phyloP scores from a whole-genome alignment of 2,329 filamentous ascomycete genomes.

The Raffaelea ambrosiae region DNA sequence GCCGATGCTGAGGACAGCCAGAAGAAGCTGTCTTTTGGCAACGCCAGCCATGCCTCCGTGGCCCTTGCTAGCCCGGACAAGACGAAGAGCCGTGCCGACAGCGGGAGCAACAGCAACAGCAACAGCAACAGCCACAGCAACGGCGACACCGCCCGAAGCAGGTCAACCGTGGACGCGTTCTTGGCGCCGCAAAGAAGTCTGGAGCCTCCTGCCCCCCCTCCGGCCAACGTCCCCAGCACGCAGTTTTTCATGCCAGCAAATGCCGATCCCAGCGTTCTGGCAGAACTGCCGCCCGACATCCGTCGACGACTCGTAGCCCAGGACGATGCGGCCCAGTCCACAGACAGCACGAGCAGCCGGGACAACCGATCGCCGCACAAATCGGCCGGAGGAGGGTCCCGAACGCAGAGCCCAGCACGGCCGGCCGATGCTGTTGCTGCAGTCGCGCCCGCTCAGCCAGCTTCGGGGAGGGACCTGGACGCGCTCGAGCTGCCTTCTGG shows the following conservation, averaged over 20 bases:
- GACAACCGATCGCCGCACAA: slow-evolving; percentile 14
- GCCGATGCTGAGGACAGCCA: slow-evolving; percentile 67
- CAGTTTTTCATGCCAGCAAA: slow-evolving; percentile 88
- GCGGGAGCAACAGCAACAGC: slow-evolving; percentile 17
- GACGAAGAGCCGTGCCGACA: not conserved
- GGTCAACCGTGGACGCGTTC: too few relatives aligned
- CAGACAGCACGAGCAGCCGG: slow-evolving; percentile 11
- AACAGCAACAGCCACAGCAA: slow-evolving; percentile 26
- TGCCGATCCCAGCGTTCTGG: slow-evolving; percentile 71
- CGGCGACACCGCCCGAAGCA: too few relatives aligned
- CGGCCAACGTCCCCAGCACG: slow-evolving; percentile 48
- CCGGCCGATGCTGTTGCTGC: not conserved
- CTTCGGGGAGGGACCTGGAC: slow-evolving; percentile 77
- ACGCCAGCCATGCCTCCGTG: not conserved
- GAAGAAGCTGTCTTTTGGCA: slow-evolving; percentile 66
- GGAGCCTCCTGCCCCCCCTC: too few relatives aligned
- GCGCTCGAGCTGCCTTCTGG: slow-evolving; percentile 57
- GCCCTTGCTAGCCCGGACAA: too few relatives aligned
- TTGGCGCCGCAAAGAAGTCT: too few relatives aligned
- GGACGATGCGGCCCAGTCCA: slow-evolving; percentile 26
- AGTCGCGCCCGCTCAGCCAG: slow-evolving; percentile 26
- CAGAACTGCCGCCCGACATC: slow-evolving; percentile 78
- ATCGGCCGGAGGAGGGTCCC: slow-evolving; percentile 20
- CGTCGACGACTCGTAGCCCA: slow-evolving; percentile 58
- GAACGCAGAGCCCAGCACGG: slow-evolving; percentile 27